Evolutionary conservation across 176 grass and related monocot species (phyloP).

Genomic region (Musa acuminata): DNA sequence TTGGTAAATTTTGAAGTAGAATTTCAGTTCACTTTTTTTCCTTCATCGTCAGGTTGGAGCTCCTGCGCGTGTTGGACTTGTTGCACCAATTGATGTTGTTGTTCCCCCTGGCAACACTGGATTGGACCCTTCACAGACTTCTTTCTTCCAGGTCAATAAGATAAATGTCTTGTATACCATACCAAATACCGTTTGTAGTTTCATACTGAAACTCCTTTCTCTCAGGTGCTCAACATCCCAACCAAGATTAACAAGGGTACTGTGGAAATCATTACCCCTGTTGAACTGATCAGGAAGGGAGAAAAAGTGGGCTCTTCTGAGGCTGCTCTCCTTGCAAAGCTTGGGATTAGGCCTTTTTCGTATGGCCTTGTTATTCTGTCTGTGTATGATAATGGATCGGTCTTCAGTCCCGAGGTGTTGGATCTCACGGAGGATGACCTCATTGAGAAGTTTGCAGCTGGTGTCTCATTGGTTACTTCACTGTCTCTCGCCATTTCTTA

Average conservation of each 20-base stretch:
- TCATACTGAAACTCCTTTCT: background rate
- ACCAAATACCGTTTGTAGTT: background rate
- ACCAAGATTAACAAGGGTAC: conserved; percentile 16
- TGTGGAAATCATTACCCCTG: conserved; percentile 14
- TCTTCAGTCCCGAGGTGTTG: conserved; percentile 3
- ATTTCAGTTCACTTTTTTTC: background rate
- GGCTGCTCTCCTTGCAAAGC: conserved; percentile 11
- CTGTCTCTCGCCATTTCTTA: conserved; percentile 2
- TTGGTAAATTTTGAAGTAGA: background rate
- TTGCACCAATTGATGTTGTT: conserved; percentile 2
- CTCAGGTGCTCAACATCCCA: conserved; percentile 9
- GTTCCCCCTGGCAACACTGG: conserved; percentile 8
- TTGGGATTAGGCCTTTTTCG: conserved; percentile 9
- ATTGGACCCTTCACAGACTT: conserved; percentile 11
- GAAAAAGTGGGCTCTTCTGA: conserved; percentile 10
- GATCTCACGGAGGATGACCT: conserved; percentile 8
- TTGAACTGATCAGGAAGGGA: conserved; percentile 11
- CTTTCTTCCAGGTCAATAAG: conserved; percentile 5
- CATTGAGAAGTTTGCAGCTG: conserved; percentile 1
- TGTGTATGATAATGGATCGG: conserved; percentile 1
- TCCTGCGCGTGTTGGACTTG: conserved; percentile 10
- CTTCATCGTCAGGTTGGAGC: conserved; percentile 1
- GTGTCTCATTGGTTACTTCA: conserved; percentile 1
- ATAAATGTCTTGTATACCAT: too few species aligned
- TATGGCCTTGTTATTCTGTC: conserved; percentile 8